Base-by-base conservation (phyloP, 306 rosid species). In the Lathyrus sativus region DNA sequence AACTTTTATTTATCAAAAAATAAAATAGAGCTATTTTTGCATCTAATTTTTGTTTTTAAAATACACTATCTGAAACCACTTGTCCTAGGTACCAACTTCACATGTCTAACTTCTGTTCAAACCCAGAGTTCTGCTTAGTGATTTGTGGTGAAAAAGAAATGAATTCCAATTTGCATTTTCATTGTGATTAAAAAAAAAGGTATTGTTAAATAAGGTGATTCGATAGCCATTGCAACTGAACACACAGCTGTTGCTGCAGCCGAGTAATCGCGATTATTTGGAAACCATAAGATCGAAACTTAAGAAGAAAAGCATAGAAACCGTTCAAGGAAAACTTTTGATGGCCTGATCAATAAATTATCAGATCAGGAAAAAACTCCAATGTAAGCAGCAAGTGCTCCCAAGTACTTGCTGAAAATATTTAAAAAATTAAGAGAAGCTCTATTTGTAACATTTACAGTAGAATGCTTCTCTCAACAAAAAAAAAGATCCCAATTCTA, bases 371-470 rank as follows among this genome's bases (percentile, higher is more conserved):
- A 56, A 73, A 76, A 67, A 42, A 73, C 29, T 62, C 60, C 55
- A 71, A 49, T 69, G 76, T 42, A 68, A 68, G 65, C 73, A 70
- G 55, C 51, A 70, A 48, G 39, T 29, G 72, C 77, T 38, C 66
- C 68, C 54, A 65, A 60, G 55, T 77, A 74, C 70, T 70, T 79
- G 79, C 80, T 56, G 53, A 68, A 63, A 83, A 70, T 31, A 80
- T 67, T 46, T 74, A 64, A 55, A 72, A 56, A 50, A 53, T 70
- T 39, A 77, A 53, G 18, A 50, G 53, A 69, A 67, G 71, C 80
- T 67, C 61, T 38, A 29, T 48, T 41, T 37, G 77, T 39, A 42
- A 80, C 78, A 82, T 86, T 75, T 89, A 89, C 92, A 86, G 46
- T 22, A 74, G 78, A 62, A 69, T 71, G 70, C 78, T 80, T 74